Percentiles rank a stretch among this genome's conserved stretches.
These are phyloP conservation scores for Hirsutella rhossiliensis DNA, from an alignment of 2,329 filamentous ascomycete species.

Conservation along the genomic window DNA sequence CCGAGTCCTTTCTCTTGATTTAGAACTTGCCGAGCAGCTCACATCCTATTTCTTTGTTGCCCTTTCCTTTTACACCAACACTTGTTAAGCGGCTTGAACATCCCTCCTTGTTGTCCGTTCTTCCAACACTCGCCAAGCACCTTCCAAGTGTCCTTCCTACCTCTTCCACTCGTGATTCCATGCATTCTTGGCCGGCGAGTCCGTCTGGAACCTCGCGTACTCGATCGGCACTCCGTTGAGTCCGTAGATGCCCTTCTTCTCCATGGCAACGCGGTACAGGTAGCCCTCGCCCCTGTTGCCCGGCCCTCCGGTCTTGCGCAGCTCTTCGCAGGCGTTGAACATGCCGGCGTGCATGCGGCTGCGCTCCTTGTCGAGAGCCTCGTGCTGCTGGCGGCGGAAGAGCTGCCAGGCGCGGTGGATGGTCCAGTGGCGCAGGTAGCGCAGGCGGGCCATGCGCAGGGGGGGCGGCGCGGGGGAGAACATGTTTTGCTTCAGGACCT, in stretches of 20 bases:
- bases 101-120: no score
- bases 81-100: no score
- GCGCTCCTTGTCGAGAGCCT: conserved; percentile 55
- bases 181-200: conserved; percentile 63
- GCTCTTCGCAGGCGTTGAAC: conserved; percentile 72
- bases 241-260: conserved; percentile 75
- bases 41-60: no score
- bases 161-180: conserved; percentile 93
- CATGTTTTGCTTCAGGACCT: conserved; percentile 33
- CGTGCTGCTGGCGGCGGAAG: conserved; percentile 57
- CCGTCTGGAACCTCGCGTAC: conserved; percentile 75
- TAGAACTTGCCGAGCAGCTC: no score
- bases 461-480: conserved; percentile 47
- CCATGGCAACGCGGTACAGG: conserved; percentile 78
- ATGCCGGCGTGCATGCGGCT: conserved; percentile 74
- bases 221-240: conserved; percentile 73
- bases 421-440: conserved; percentile 91
- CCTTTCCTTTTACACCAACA: no score
- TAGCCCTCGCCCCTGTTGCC: conserved; percentile 51
- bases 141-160: conserved; percentile 11
- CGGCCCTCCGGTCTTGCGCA: conserved; percentile 49
- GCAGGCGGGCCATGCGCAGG: conserved; percentile 77
- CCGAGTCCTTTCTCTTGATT: no score
- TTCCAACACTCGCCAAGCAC: no score
- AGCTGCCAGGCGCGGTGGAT: conserved; percentile 95